Percentiles rank a stretch among this genome's conserved stretches.
These are phyloP conservation scores for Neocatenulostroma microsporum DNA, from an alignment of 2,329 filamentous ascomycete species.

Conservation along the genomic window DNA sequence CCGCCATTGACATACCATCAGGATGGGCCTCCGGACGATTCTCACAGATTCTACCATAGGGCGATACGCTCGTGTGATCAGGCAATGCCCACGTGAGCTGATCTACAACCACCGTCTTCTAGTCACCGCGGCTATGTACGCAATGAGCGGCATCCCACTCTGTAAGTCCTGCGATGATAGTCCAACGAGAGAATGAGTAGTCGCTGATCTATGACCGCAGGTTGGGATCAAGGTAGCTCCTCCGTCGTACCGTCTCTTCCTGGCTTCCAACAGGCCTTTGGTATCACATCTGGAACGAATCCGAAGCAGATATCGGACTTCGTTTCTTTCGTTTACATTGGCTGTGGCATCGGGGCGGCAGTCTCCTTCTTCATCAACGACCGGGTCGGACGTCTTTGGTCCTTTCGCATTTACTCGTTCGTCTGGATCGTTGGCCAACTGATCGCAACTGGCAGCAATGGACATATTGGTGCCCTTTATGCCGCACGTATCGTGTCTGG, in stretches of 20 bases:
- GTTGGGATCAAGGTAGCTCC: slow-evolving; percentile 30
- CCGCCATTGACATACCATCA: too few species aligned
- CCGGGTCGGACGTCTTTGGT: slow-evolving; percentile 35
- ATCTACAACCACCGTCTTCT: slow-evolving; percentile 14
- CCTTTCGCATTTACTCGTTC: slow-evolving; percentile 32
- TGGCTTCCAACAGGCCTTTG: slow-evolving; percentile 33
- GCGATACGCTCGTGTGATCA: slow-evolving; percentile 12
- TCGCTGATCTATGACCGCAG: slow-evolving; percentile 14
- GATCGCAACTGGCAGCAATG: slow-evolving; percentile 24
- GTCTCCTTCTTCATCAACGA: slow-evolving; percentile 36
- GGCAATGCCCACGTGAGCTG: slow-evolving; percentile 10
- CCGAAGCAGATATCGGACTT: slow-evolving; percentile 28
- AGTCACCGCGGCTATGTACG: slow-evolving; percentile 15
- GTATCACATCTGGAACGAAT: slow-evolving; percentile 25
- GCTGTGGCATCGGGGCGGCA: slow-evolving; percentile 24
- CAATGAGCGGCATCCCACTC: slow-evolving; percentile 14
- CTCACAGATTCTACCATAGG: slow-evolving; percentile 13
- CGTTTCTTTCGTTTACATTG: slow-evolving; percentile 35
- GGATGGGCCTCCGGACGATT: too few species aligned
- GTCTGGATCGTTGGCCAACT: slow-evolving; percentile 32
- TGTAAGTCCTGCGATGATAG: too few species aligned
- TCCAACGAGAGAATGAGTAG: too few species aligned
- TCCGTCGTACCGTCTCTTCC: slow-evolving; percentile 31
- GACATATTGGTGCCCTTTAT: slow-evolving; percentile 27
- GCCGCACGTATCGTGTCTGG: slow-evolving; percentile 32